Evolutionary conservation across 352 stramenopile species (phyloP).

Genomic region (Pelagophyceae sp.): DNA sequence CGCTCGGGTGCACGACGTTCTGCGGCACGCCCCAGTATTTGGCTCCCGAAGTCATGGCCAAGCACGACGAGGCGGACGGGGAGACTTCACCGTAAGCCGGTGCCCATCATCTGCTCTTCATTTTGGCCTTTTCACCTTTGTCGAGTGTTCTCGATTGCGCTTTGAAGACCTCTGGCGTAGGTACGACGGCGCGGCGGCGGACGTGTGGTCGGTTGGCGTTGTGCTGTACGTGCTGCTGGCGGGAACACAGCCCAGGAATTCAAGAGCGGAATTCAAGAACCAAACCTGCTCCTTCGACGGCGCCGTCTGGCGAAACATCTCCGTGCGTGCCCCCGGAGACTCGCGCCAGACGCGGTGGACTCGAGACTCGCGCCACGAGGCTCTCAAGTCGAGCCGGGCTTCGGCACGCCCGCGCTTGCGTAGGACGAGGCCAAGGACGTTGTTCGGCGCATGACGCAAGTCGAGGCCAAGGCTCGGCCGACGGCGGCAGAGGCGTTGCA

Average conservation of each 20-base stretch:
- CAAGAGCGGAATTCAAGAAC: not conserved
- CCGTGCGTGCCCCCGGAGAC: too few relatives aligned
- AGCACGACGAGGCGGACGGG: not conserved
- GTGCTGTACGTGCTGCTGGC: constrained; percentile 1
- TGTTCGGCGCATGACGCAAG: not conserved
- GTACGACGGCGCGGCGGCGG: not conserved
- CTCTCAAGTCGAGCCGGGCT: too few relatives aligned
- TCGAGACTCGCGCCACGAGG: too few relatives aligned
- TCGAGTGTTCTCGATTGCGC: too few relatives aligned
- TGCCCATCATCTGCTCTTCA: too few relatives aligned
- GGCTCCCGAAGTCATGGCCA: not conserved
- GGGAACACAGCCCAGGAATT: constrained; percentile 1
- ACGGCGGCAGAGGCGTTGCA: not conserved
- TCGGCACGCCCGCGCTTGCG: too few relatives aligned
- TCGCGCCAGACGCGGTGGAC: too few relatives aligned
- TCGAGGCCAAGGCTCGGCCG: not conserved
- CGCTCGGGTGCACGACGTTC: constrained; percentile 33
- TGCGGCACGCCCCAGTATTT: constrained; percentile 13
- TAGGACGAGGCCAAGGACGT: not conserved
- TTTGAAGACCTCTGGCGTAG: too few relatives aligned
- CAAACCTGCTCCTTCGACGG: not conserved
- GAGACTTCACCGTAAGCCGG: too few relatives aligned
- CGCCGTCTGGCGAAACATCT: not conserved
- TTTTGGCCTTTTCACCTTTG: too few relatives aligned
- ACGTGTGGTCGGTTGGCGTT: not conserved